Base-by-base conservation (phyloP, 2,329 filamentous ascomycete genomes). In the Talaromyces sp. region DNA sequence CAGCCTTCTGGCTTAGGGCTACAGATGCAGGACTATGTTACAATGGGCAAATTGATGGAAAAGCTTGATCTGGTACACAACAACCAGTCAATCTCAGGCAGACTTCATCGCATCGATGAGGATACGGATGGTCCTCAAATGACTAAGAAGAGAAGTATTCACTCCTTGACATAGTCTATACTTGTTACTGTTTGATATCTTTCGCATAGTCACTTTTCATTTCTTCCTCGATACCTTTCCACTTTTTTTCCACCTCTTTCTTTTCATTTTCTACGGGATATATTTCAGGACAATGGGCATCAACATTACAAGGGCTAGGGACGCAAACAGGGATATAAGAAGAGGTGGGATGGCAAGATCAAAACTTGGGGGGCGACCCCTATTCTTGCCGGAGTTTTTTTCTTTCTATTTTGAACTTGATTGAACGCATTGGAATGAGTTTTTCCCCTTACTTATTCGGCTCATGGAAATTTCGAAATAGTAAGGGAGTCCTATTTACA, bases 31-130 rank as follows among this genome's bases (percentile, higher is more conserved):
- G 93, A 97, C 68, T 93, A 90, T 74, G 77, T 91, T 68, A 87
- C 88, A 3, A 88, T 97, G 57, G 84, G 92, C 19, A 92, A 92
- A 74, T 80, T 97, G 68, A 94, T 93, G 75, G 90, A 96, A 76
- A 96, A 94, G 78, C 83, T 97, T 35, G 88, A 91, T 66, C 81
- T 96, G 41, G 86, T 90, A 56, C 85, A 87, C 69, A 75, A 73
- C 64, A 76, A 76, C 19, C 69, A 72, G 68, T 67, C 73, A 8
- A 71, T 82, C 27, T 78, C 80, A 24, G 81, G 80, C 3, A 81
- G 79, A 1, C 73, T 82, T 60, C 73, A 79, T 63, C 73, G 75
- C 11, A 80, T 82, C 54, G 76, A 79, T 56, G 79, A 82, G 56
- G 76, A 78, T 56, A 71, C 74, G 19, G 79, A 81, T 68, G 71